Percentiles rank a stretch among this genome's conserved stretches.
phyloP scores from a whole-genome alignment of 164 flowering plant genomes.

The Taxillus chinensis region DNA sequence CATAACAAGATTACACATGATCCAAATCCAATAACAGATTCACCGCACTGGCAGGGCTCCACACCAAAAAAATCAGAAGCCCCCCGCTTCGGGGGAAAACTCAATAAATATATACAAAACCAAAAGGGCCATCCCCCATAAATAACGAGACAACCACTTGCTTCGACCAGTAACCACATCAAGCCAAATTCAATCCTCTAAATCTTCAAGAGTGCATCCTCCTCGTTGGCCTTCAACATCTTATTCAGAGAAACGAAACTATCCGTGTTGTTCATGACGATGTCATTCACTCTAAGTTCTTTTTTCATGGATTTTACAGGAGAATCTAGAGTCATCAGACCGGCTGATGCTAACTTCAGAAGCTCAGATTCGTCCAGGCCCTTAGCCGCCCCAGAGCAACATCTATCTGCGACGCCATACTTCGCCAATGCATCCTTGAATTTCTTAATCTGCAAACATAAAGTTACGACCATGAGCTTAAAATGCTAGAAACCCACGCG shows the following conservation, averaged over 20 bases:
- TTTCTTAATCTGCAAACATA: conserved; percentile 52
- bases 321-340: conserved; percentile 27
- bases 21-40: conserved; percentile 8
- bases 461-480: not conserved
- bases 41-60: conserved; percentile 11
- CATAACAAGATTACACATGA: not conserved
- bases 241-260: conserved; percentile 9
- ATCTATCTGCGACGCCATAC: conserved; percentile 44
- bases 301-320: conserved; percentile 7
- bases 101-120: conserved; percentile 2
- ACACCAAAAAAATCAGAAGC: conserved; percentile 11
- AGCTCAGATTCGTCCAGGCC: conserved; percentile 72
- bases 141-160: not conserved
- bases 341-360: conserved; percentile 30
- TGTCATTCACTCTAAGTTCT: conserved; percentile 17
- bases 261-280: conserved; percentile 13
- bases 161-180: not conserved
- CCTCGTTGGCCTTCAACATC: conserved; percentile 7
- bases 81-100: conserved; percentile 12
- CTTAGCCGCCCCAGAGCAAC: conserved; percentile 55
- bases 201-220: conserved; percentile 8
- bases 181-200: not conserved
- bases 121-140: not conserved
- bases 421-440: conserved; percentile 75
- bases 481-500: not conserved